Conservation (phyloP, 768 basidiomycete species). For the Trametes gibbosa region DNA sequence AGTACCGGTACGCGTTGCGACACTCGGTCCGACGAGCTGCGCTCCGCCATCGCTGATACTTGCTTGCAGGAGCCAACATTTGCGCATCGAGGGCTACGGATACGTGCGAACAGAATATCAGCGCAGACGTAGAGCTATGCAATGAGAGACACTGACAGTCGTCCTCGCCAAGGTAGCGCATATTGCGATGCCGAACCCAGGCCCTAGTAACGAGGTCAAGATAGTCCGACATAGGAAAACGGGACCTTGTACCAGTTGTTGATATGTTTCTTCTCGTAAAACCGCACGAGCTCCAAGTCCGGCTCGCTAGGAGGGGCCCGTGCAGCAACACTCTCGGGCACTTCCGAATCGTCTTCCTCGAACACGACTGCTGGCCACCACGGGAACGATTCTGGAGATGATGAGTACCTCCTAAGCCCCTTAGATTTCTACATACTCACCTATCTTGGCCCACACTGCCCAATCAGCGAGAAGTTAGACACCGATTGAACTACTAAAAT, state of each 20-base stretch:
- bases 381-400: conserved; percentile 60
- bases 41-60: conserved; percentile 61
- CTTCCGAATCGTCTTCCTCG: conserved; percentile 49
- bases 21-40: conserved; percentile 49
- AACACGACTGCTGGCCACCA: conserved; percentile 88
- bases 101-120: neutral
- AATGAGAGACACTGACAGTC: conserved; percentile 31
- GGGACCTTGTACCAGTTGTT: conserved; percentile 44
- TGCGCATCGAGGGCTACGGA: conserved; percentile 61
- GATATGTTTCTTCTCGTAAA: conserved; percentile 66
- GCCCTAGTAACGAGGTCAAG: conserved; percentile 43
- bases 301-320: conserved; percentile 15
- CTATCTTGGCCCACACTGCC: conserved; percentile 82
- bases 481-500: neutral
- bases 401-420: neutral
- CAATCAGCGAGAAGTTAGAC: neutral
- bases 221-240: neutral
- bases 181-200: conserved; percentile 51
- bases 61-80: conserved; percentile 50
- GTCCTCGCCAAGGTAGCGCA: conserved; percentile 70
- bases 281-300: conserved; percentile 64
- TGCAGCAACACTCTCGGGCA: conserved; percentile 42
- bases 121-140: neutral
- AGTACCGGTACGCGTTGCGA: conserved; percentile 61
- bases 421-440: conserved; percentile 41